Percentiles rank a stretch among this genome's conserved stretches.
phyloP scores from a whole-genome alignment of 2,329 filamentous ascomycete genomes.

The Aureobasidium pullulans region DNA sequence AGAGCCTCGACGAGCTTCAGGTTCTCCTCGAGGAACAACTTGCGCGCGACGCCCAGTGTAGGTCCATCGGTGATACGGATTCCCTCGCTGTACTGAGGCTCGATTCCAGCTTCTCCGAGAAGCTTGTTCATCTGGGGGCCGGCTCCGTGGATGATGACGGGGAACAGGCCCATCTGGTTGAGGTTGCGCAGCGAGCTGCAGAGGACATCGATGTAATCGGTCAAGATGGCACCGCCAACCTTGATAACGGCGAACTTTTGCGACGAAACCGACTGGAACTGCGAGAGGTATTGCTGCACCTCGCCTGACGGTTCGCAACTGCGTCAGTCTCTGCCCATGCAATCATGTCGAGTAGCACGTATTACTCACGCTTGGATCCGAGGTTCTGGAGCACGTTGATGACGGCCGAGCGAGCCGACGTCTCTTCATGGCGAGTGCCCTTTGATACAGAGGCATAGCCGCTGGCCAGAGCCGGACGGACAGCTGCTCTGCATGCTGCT shows the following conservation, averaged over 20 bases:
- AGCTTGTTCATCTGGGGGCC: slow-evolving; percentile 92
- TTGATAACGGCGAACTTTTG: slow-evolving; percentile 99
- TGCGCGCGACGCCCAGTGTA: slow-evolving; percentile 82
- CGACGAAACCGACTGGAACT: slow-evolving; percentile 93
- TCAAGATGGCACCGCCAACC: slow-evolving; percentile 92
- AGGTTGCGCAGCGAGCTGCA: slow-evolving; percentile 85
- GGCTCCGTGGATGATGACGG: slow-evolving; percentile 90
- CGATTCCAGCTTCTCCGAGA: slow-evolving; percentile 81
- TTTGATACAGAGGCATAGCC: slow-evolving; percentile 19
- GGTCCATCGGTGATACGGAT: slow-evolving; percentile 94
- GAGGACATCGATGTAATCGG: slow-evolving; percentile 85
- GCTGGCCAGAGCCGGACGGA: slow-evolving; percentile 9
- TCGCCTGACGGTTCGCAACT: slow-evolving; percentile 32
- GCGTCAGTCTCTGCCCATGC: neutral
- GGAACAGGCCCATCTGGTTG: slow-evolving; percentile 89
- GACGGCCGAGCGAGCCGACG: slow-evolving; percentile 69
- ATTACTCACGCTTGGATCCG: slow-evolving; percentile 69
- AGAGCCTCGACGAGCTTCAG: slow-evolving; percentile 83
- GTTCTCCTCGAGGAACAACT: slow-evolving; percentile 93
- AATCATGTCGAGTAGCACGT: neutral
- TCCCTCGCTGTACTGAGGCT: slow-evolving; percentile 93
- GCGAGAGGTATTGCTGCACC: slow-evolving; percentile 93
- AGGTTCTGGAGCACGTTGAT: slow-evolving; percentile 91
- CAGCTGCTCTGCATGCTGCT: slow-evolving; percentile 5
- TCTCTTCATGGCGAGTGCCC: slow-evolving; percentile 38